Evolutionary conservation across 768 basidiomycete species (phyloP), one percentile per base, ranked within the genome.

Genomic region (Leccinum imitatum): DNA sequence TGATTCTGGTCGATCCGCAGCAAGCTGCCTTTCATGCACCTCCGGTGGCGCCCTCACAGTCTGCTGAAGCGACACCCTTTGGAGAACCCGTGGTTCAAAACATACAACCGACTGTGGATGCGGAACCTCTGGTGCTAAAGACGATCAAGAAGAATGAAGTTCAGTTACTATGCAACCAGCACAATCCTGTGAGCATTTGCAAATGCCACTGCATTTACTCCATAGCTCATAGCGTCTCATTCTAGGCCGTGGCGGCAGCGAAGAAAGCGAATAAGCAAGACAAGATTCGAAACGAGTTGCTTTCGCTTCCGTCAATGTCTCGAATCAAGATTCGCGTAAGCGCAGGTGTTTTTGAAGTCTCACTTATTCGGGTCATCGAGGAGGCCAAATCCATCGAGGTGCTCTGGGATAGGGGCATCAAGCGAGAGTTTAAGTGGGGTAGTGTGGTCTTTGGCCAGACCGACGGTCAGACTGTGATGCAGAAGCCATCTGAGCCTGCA

Each of bases 281-380:
- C 59, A 87, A 84, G 68, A 84, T 95, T 41, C 83, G 82, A 50
- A 78, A 78, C 11, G 90, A 91, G 57, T 77, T 97, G 17, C 70
- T 90, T 31, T 82, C 86, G 3, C 77, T 97, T 39, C 84, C 87
- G 4, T 75, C 80, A 1, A 88, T 90, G 78, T 78, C 87, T 17
- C 84, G 87, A 13, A 87, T 98, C 78, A 91, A 93, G 75, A 84
- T 98, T 63, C 88, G 91, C 48, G 87, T 90, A 51, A 88, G 84
- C 65, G 82, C 89, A 10, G 93, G 94, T 5, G 87, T 90, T 33
- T 95, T 92, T 69, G 93, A 95, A 70, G 93, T 95, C 5, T 87
- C 86, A 6, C 78, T 96, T 37, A 69, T 91, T 14, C 81, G 84
- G 59, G 87, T 92, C 17, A 76, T 89, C 37, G 86, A 88, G 63